Evolutionary conservation across 2,329 filamentous ascomycete genomes (phyloP), one percentile per base, ranked within the genome.

Genomic region (Claviceps cyperi): DNA sequence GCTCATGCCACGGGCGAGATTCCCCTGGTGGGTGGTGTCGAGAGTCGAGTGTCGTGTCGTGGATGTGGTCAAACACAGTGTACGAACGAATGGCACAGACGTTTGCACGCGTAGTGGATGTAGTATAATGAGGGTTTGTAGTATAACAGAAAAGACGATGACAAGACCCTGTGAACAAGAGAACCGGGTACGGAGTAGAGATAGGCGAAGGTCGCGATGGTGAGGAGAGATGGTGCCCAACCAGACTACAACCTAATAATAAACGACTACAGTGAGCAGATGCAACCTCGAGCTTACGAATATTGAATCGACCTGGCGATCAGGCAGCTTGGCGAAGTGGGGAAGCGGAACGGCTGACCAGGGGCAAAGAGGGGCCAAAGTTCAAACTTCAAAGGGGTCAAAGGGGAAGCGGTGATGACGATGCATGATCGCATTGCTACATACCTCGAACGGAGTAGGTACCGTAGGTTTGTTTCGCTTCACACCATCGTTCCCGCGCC

Each of bases 221-320:
- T 32, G 36, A 39, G 19, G 46, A 32, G 46, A 40, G 14, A 22
- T 47, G 14, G 46, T 15, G 17, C 19, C 28, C 19, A 11, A 17
- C 15, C 36, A 38, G n/a, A n/a, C 14, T 38, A n/a, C n/a, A n/a
- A n/a, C 22, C 22, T 22, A 22, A 28, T n/a, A 38, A 38, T 21
- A 39, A 37, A n/a, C 9, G 28, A 7, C 14, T 13, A 35, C 6
- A 46, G 19, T n/a, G 17, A 17, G 35, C 13, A 47, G 36, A 38
- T 37, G 45, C 21, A 47, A 47, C 19, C 14, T 47, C 24, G 36
- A 46, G 37, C 9, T 21, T 5, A 36, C 22, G 32, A 46, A 21
- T 28, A 35, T 47, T 22, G 46, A 47, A 48, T 36, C 47, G 22
- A 37, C 37, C 46, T 19, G 46, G 46, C 46, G 24, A 48, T 48